Evolutionary conservation across 306 rosid genomes (phyloP), one percentile per base, ranked within the genome.

Genomic region (Malus asiatica): DNA sequence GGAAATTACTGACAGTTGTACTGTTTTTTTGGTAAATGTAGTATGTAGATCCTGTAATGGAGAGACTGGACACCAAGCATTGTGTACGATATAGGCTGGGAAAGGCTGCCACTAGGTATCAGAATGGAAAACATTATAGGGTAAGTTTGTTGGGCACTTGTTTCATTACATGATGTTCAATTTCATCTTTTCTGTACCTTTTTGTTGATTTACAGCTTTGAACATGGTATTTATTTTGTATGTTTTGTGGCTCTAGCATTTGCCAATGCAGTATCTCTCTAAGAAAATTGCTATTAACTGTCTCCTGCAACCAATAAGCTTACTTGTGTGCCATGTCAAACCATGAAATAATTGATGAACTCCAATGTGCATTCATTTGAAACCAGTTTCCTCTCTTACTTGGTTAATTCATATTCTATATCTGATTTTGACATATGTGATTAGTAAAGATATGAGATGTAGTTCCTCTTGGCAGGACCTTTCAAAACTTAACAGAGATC

Each of bases 1-100:
- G 18, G 72, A 2, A 30, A 45, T 70, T 64, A 13, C 51, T 78
- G 70, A 64, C 67, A n/a, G 35, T 73, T 71, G 32, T 77, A 73
- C 73, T 75, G 70, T 79, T 33, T 74, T 74, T 59, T 82, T 80
- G 64, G 55, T 77, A 70, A 66, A 63, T 78, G 82, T 89, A 95
- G 99, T 95, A 92, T 81, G 97, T 95, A 44, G 99, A 95, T 79
- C 97, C 99, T 66, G 97, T 95, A 40, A 63, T 92, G 78, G 99
- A 95, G 58, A 90, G 97, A 81, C 84, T 95, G 86, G 96, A 95
- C 70, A 81, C 96, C 80, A 95, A 95, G 84, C 88, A 90, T 68
- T 92, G 96, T 78, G 87, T 95, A 64, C 84, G 97, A 55, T 88
- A 83, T 71, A 88, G 90, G 90, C 87, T 95, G 61, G 88, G 93